Base-by-base conservation (phyloP, 2,329 filamentous ascomycete genomes). In the Neocucurbitaria cava region DNA sequence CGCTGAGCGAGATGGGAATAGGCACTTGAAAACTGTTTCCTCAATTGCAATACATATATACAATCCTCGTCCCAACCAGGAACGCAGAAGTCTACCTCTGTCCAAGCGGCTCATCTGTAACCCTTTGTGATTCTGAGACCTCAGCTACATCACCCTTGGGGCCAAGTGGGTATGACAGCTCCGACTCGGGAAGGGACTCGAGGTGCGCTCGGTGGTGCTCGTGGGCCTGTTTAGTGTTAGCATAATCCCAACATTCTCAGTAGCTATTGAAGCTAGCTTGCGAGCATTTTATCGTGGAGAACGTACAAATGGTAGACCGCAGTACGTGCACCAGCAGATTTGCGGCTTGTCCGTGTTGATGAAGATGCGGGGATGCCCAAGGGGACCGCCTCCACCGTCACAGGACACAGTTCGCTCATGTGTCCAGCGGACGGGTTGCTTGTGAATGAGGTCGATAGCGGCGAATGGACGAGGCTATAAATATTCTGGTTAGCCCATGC, bases 271-370 rank as follows among this genome's bases (percentile, higher is more conserved):
- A 35, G 3, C 13, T 8, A 13, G 10, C 13, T 17, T n/a, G 5
- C 3, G 3, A 35, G 17, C 5, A 11, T 23, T 15, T 21, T 3
- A n/a, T 13, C 13, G 23, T 39, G 52, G n/a, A 39, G 78, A 17
- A 81, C 93, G 75, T 85, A 98, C 95, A 76, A 88, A 99, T 68
- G 95, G 95, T 64, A 95, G 76, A 48, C 95, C 95, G 76, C 95
- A 99, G 82, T 99, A 99, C 72, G 85, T 89, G 83, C 95, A 99
- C 75, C 83, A 82, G 78, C 87, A 86, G 70, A 99, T 96, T 82
- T 98, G 88, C 39, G 95, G 91, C 84, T 97, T 98, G 80, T 99
- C 95, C 64, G 90, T 89, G 80, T 99, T 99, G 85, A 99, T 99
- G 77, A 92, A 99, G 79, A 99, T 89, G 72, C 87, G 86, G 45